phyloP scores from a whole-genome alignment of 1,139 yeast species.

The Nakaseomyces nivariensis region DNA sequence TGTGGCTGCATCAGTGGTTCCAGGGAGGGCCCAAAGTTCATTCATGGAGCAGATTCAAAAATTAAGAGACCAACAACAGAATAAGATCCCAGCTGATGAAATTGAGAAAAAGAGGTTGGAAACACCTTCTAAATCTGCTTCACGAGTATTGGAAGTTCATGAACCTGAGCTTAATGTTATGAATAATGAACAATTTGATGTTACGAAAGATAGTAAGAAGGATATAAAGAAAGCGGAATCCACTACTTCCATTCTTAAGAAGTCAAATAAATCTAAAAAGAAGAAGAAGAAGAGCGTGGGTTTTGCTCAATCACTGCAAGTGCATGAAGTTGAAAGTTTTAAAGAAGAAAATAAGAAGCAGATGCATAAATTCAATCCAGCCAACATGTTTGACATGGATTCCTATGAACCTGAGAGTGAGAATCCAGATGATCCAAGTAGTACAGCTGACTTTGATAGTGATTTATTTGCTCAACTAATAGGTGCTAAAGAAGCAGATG shows the following conservation, averaged over 20 bases:
- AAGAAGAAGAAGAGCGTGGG: slow-evolving; percentile 37
- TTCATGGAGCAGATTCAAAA: slow-evolving; percentile 26
- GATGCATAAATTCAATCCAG: slow-evolving; percentile 15
- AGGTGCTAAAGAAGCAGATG: slow-evolving; percentile 27
- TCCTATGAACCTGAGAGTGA: slow-evolving; percentile 10
- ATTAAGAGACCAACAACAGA: slow-evolving; percentile 13
- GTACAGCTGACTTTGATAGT: slow-evolving; percentile 21
- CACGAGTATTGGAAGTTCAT: neutral
- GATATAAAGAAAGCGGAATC: neutral
- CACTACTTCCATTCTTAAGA: slow-evolving; percentile 18
- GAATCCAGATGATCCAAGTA: slow-evolving; percentile 10
- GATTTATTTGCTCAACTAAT: slow-evolving; percentile 26
- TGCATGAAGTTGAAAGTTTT: slow-evolving; percentile 51
- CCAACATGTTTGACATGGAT: slow-evolving; percentile 3
- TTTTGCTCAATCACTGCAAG: slow-evolving; percentile 42
- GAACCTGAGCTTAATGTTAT: neutral
- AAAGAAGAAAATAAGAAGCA: slow-evolving; percentile 40
- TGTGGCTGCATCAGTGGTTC: slow-evolving; percentile 13
- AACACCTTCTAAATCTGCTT: neutral
- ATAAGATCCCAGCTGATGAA: neutral
- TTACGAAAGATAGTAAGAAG: neutral
- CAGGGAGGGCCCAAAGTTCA: slow-evolving; percentile 22
- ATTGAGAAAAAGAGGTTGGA: neutral
- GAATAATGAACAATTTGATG: neutral
- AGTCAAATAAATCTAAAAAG: neutral